These are phyloP conservation scores for Purshia tridentata DNA, from an alignment of 306 rosid species.

Conservation along the genomic window DNA sequence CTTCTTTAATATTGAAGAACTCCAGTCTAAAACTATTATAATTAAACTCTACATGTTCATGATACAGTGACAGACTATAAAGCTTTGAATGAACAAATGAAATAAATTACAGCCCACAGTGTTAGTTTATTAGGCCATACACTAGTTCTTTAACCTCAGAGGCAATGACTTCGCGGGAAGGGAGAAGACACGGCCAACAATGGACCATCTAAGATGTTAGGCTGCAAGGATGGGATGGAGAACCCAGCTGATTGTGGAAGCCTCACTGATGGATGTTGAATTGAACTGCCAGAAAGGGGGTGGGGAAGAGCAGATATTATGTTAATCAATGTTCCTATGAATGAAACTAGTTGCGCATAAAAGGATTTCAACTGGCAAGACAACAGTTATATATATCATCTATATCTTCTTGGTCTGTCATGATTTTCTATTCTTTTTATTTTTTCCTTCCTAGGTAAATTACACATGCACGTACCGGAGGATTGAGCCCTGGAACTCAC, in stretches of 20 bases:
- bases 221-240: constrained; percentile 77
- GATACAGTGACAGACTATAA: not conserved
- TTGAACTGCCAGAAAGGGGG: constrained; percentile 44
- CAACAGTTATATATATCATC: not conserved
- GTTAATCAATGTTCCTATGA: not conserved
- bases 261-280: constrained; percentile 57
- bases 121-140: not conserved
- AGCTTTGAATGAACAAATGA: constrained; percentile 13
- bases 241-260: constrained; percentile 64
- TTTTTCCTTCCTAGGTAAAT: not conserved
- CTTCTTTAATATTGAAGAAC: not conserved
- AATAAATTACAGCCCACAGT: constrained; percentile 8
- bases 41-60: constrained; percentile 9
- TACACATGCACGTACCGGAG: not conserved
- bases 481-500: not conserved
- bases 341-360: not conserved
- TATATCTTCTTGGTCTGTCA: not conserved
- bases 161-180: constrained; percentile 62
- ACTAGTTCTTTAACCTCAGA: constrained; percentile 24
- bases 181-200: constrained; percentile 63
- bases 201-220: constrained; percentile 62
- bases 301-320: constrained; percentile 8
- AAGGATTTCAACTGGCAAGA: not conserved
- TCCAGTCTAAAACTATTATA: not conserved
- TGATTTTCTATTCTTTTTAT: not conserved